Conservation (phyloP, 1,139 yeast genomes). For the Pneumocystis carinii region DNA sequence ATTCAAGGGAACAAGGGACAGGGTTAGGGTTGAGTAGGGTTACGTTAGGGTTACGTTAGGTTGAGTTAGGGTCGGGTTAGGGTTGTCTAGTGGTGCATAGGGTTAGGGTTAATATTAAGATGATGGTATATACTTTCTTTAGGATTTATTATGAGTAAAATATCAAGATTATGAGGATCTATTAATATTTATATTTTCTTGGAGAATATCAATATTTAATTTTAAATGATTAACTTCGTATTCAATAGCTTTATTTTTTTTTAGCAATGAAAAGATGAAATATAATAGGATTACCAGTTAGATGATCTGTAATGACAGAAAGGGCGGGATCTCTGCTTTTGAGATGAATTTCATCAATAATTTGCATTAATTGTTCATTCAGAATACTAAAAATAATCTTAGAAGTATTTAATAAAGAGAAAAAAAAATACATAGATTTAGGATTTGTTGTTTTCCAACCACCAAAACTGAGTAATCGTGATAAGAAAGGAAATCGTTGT, state of each 20-base stretch:
- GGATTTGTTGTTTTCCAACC: slow-evolving; percentile 1
- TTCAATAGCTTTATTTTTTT: too few species aligned
- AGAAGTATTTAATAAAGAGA: not conserved
- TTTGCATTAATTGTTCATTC: not conserved
- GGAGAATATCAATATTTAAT: slow-evolving; percentile 29
- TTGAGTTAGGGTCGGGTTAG: not conserved
- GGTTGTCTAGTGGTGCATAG: too few species aligned
- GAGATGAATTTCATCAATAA: not conserved
- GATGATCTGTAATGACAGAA: too few species aligned
- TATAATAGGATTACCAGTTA: too few species aligned
- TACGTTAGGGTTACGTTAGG: not conserved
- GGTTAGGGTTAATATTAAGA: not conserved
- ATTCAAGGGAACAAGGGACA: slow-evolving; percentile 1
- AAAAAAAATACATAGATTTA: not conserved
- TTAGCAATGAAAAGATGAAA: too few species aligned
- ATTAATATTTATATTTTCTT: slow-evolving; percentile 28
- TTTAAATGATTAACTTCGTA: slow-evolving; percentile 16
- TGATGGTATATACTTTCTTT: not conserved
- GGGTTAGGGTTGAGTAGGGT: not conserved
- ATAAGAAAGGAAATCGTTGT: not conserved
- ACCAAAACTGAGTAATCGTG: not conserved
- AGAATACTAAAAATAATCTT: not conserved
- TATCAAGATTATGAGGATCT: not conserved
- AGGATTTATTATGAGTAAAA: not conserved
- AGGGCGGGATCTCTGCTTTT: not conserved